Conservation (phyloP, 352 stramenopile genomes). For the Phytophthora meadii region DNA sequence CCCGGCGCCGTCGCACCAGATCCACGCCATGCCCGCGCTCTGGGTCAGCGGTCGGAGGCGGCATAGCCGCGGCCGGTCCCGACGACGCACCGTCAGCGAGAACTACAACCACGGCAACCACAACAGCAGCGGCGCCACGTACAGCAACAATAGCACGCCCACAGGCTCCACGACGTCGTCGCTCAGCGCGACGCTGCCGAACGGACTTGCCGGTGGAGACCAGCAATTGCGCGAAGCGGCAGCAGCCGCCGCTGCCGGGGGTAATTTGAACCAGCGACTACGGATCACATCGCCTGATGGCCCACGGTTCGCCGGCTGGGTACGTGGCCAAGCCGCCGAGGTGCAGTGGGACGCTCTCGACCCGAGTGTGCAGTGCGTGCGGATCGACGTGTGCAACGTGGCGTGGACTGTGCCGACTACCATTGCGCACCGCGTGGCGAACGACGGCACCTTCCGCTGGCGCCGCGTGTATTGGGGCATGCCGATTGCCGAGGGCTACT, state of each 20-base stretch:
- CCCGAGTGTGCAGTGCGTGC: constrained; percentile 70
- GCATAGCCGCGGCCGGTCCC: constrained; percentile 42
- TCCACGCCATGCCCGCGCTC: constrained; percentile 46
- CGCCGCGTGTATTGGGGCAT: constrained; percentile 86
- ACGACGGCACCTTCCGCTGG: constrained; percentile 79
- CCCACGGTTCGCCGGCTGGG: constrained; percentile 67
- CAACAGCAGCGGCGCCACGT: constrained; percentile 13
- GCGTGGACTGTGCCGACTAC: constrained; percentile 82
- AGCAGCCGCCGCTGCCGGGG: constrained; percentile 11
- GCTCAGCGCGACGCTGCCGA: constrained; percentile 30
- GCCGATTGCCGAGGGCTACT: constrained; percentile 87
- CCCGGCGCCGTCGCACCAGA: constrained; percentile 46
- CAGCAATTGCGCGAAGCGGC: constrained; percentile 48
- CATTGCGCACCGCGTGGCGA: constrained; percentile 70
- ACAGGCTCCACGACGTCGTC: constrained; percentile 26
- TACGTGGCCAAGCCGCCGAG: constrained; percentile 78
- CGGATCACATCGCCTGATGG: constrained; percentile 61
- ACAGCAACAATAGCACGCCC: constrained; percentile 33
- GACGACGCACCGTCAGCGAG: constrained; percentile 46
- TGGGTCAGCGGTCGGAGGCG: constrained; percentile 54
- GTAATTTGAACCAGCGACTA: constrained; percentile 48
- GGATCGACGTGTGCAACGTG: constrained; percentile 89
- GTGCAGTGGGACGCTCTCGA: constrained; percentile 84
- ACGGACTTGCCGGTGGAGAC: constrained; percentile 21
- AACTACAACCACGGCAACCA: constrained; percentile 35